phyloP scores from a whole-genome alignment of 2,329 filamentous ascomycete genomes.

The Pseudopyricularia javanii region DNA sequence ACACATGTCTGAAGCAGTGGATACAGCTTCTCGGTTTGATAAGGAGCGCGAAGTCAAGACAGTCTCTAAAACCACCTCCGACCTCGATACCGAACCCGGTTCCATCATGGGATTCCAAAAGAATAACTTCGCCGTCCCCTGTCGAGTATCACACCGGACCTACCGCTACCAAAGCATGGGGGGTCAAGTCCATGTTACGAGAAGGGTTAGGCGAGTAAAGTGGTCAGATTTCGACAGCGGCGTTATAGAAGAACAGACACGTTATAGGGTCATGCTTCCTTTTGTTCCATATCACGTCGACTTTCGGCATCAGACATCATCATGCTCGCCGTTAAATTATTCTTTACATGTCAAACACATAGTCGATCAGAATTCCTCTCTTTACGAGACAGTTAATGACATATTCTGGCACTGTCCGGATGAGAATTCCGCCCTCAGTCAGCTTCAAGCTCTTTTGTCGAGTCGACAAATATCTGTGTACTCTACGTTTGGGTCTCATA shows the following conservation, averaged over 20 bases:
- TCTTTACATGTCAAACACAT: background rate
- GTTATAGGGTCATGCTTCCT: background rate
- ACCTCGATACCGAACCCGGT: background rate
- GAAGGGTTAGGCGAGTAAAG: background rate
- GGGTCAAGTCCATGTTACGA: background rate
- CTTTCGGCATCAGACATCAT: background rate
- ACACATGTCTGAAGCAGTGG: background rate
- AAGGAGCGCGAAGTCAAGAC: background rate
- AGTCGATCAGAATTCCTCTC: no score
- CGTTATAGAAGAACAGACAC: background rate
- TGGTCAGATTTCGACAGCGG: background rate
- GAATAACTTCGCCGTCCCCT: background rate
- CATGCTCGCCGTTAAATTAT: background rate
- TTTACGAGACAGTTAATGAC: no score
- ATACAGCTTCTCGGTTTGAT: background rate
- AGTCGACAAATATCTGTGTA: background rate
- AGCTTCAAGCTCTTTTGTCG: background rate
- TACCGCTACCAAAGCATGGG: background rate
- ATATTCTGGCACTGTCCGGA: background rate
- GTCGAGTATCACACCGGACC: background rate
- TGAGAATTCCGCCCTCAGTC: background rate
- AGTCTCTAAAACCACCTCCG: background rate
- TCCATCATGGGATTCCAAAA: background rate
- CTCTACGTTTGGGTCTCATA: background rate
- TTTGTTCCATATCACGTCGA: background rate